These are phyloP conservation scores for Venturiaceae sp. DNA, from an alignment of 2,329 filamentous ascomycete species.

Conservation along the genomic window DNA sequence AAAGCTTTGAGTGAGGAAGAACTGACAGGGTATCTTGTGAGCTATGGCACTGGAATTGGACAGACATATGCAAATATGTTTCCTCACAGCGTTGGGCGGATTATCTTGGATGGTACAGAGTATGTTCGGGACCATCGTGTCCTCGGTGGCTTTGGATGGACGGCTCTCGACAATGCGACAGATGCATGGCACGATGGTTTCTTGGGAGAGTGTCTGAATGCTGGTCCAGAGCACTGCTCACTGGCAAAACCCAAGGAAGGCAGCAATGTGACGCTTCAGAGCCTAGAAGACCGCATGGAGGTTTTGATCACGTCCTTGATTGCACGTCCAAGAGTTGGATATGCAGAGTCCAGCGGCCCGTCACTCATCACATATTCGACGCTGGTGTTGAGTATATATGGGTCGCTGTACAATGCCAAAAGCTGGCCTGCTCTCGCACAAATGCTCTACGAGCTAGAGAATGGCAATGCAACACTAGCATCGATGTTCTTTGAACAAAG, in stretches of 20 bases:
- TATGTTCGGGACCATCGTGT: neutral
- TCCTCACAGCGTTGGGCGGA: constrained; percentile 35
- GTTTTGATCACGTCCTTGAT: neutral
- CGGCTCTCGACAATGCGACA: constrained; percentile 1
- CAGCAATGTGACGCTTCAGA: neutral
- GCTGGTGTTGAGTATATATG: neutral
- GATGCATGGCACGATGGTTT: constrained; percentile 1
- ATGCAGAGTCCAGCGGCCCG: neutral
- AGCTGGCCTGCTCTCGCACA: constrained; percentile 1
- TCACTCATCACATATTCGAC: constrained; percentile 1
- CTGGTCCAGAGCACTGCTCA: constrained; percentile 1
- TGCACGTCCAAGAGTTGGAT: neutral
- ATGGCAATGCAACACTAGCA: neutral
- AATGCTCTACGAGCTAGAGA: constrained; percentile 1
- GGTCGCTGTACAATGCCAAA: neutral
- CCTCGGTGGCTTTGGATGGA: neutral
- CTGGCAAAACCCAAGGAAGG: neutral
- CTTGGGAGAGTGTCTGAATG: neutral
- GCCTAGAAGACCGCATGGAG: neutral
- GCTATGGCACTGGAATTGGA: constrained; percentile 42
- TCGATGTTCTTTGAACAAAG: neutral
- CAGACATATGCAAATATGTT: constrained; percentile 45
- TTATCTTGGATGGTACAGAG: constrained; percentile 32
- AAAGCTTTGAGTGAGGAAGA: neutral
- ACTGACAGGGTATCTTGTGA: neutral